Base-by-base conservation (phyloP, 1,284 basidiomycete genomes). In the Sanghuangporus sanghuang region DNA sequence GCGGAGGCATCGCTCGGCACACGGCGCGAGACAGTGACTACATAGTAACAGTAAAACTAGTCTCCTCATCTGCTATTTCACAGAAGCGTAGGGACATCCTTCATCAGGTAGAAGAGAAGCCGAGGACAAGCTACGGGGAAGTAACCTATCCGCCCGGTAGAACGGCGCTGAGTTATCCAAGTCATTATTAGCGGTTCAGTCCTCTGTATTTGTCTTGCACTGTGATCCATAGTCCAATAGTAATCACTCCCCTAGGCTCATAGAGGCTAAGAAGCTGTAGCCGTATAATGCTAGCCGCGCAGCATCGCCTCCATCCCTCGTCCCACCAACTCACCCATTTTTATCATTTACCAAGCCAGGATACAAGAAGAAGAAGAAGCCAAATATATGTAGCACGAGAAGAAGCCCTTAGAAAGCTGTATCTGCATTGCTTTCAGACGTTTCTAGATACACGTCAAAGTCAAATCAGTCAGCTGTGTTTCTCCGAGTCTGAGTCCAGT, bases 371-470 rank as follows among this genome's bases (percentile, higher is more conserved):
- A 42, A 42, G n/a, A 3, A 42, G 40, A 42, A 42, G 12, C 40
- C 5, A 2, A 32, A 32, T 32, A 3, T 32, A 32, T 32, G 27
- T 32, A 32, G 27, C 27, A 32, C 3, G 5, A 32, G 27, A 42
- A n/a, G 40, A 42, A 42, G 40, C 40, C 11, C 40, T 32, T 32
- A 32, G 27, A 32, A 42, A 42, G 40, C n/a, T 42, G n/a, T 53
- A 18, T 53, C 21, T 32, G 52, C 52, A 36, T 35, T 35, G 53
- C 21, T 8, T 14, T 38, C 16, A 39, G 53, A 54, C 53, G 36
- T 52, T 52, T 54, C 53, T 54, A 54, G 53, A 54, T 54, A 36
- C 35, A 53, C 23, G 52, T 53, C 52, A 54, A 54, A 42, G 58
- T 59, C 57, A 60, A 60, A 42, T 52, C 58, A 60, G 49, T 49